phyloP scores from a whole-genome alignment of 2,329 filamentous ascomycete species.

The Chrysosphaeria jannelii region DNA sequence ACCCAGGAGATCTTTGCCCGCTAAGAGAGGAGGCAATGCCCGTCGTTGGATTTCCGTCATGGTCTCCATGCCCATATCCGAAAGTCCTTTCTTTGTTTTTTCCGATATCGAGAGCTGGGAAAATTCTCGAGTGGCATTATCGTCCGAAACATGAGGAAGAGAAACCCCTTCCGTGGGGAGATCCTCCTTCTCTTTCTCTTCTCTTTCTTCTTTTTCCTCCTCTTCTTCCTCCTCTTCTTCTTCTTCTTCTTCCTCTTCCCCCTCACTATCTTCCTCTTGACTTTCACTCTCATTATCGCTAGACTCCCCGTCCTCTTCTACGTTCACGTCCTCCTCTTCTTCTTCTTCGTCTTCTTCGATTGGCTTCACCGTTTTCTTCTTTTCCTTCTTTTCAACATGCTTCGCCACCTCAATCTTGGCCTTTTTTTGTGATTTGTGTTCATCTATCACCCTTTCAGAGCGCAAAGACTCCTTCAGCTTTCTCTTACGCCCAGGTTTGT shows the following conservation, averaged over 20 bases:
- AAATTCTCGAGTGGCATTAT: conserved; percentile 32
- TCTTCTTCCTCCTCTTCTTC: conserved; percentile 5
- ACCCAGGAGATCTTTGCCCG: conserved; percentile 69
- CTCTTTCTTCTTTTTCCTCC: conserved; percentile 8
- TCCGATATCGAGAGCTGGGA: conserved; percentile 60
- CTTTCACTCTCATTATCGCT: not conserved
- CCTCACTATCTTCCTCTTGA: conserved; percentile 3
- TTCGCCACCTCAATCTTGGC: too few relatives aligned
- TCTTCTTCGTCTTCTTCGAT: not conserved
- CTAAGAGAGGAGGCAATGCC: conserved; percentile 63
- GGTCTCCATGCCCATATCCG: conserved; percentile 72
- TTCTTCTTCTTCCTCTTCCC: conserved; percentile 2
- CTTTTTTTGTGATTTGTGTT: too few relatives aligned
- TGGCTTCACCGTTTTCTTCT: not conserved
- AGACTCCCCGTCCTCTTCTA: conserved; percentile 6
- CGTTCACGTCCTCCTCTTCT: conserved; percentile 4
- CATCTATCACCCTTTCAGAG: too few relatives aligned
- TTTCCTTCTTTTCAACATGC: too few relatives aligned
- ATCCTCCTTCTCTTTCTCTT: conserved; percentile 6
- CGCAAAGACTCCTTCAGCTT: too few relatives aligned
- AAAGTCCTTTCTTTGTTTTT: conserved; percentile 63
- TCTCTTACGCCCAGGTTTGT: too few relatives aligned
- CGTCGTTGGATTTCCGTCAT: conserved; percentile 90
- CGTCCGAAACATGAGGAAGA: conserved; percentile 24
- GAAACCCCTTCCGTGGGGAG: conserved; percentile 13